Percentiles rank a stretch among this genome's conserved stretches.
Evolutionary conservation across 257 asterid genomes (phyloP).

Genomic region (Solanum peruvianum): DNA sequence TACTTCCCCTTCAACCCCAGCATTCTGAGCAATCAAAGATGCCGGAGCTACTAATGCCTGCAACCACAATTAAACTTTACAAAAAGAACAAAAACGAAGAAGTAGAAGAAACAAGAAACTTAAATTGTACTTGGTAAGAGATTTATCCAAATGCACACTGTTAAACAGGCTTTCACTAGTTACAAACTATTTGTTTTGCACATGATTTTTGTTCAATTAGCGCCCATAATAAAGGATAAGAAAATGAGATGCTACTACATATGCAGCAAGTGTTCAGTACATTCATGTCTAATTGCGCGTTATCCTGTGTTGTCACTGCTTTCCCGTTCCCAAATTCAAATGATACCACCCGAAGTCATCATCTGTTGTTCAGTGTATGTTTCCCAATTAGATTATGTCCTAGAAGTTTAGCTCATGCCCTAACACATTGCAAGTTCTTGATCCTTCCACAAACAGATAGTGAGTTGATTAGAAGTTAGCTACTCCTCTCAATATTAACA

Average conservation of each 20-base stretch:
- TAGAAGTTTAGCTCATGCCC: background rate
- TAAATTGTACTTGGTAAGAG: background rate
- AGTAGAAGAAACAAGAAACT: background rate
- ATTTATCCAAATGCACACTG: background rate
- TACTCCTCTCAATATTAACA: background rate
- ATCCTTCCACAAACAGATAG: background rate
- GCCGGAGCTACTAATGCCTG: slow-evolving; percentile 88
- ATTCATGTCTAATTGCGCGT: background rate
- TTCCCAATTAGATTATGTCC: background rate
- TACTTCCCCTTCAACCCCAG: slow-evolving; percentile 96
- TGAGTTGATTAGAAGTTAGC: background rate
- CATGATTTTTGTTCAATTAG: background rate
- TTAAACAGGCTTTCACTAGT: background rate
- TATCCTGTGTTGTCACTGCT: background rate
- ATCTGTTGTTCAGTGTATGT: background rate
- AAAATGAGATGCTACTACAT: background rate
- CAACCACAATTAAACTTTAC: background rate
- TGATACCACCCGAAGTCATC: background rate
- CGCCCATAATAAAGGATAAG: background rate
- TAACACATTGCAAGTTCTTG: background rate
- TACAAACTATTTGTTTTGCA: background rate
- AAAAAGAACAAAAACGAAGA: background rate
- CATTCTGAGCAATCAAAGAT: slow-evolving; percentile 75
- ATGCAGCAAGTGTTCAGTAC: background rate
- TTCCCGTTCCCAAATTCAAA: background rate